Evolutionary conservation across 1,284 basidiomycete genomes (phyloP), one percentile per base, ranked within the genome.

Genomic region (Trichosporon coremiiforme): DNA sequence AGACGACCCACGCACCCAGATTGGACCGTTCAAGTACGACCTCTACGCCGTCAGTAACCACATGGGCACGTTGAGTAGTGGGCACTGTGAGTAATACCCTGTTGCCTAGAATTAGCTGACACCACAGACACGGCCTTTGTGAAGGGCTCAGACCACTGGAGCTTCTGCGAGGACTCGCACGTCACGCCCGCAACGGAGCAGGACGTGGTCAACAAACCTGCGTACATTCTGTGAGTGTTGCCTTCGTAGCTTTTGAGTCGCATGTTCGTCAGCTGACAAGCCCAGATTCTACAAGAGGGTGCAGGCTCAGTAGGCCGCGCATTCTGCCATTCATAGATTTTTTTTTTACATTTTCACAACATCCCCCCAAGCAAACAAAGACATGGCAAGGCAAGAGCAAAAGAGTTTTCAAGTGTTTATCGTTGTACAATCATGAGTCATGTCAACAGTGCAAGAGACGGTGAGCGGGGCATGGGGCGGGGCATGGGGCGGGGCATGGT

Each of bases 21-120:
- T 89, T 8, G 92, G 92, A 35, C 93, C 94, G 10, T 96, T 93
- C 82, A 87, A 85, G 74, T 96, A 95, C 78, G 93, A 95, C 79
- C 83, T 95, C 73, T 96, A 95, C 79, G 93, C 87, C 10, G 93
- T 95, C 31, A 94, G 91, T 65, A 96, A 97, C 81, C 95, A 98
- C 84, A 92, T 90, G 80, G 95, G 95, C 5, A 94, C 90, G 78
- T 83, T 97, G 70, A 93, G 89, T 76, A 92, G 91, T 75, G 95
- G 95, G 0, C 95, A 98, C 83, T 98, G 94, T 96, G 77, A 85
- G 93, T 87, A 38, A n/a, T n/a, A n/a, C n/a, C n/a, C n/a, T n/a
- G n/a, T n/a, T n/a, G n/a, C n/a, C n/a, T n/a, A n/a, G n/a, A n/a
- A n/a, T n/a, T n/a, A n/a, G n/a, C n/a, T n/a, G n/a, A n/a, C n/a